These are phyloP conservation scores for Tylopilus sp. DNA, from an alignment of 768 basidiomycete genomes.

Conservation along the genomic window DNA sequence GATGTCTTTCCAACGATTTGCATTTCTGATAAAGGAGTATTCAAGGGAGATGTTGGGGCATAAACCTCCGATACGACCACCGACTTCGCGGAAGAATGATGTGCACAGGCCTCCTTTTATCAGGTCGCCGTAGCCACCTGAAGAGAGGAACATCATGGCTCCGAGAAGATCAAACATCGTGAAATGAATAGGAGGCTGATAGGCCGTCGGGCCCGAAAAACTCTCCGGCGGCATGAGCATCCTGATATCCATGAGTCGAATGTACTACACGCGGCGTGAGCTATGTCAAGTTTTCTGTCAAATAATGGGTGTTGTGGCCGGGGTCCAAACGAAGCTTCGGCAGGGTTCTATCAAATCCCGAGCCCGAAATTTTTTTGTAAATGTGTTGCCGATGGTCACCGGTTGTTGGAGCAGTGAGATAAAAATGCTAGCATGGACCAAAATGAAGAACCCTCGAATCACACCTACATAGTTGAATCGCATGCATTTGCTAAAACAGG, in stretches of 20 bases:
- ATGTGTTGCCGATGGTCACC: no score
- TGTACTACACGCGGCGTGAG: background rate
- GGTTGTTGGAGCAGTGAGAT: no score
- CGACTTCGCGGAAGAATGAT: background rate
- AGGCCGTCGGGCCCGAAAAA: background rate
- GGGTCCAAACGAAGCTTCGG: background rate
- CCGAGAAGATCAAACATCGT: background rate
- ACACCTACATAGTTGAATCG: no score
- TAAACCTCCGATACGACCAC: background rate
- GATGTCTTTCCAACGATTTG: no score
- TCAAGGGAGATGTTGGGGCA: no score
- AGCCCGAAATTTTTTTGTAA: no score
- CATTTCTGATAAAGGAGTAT: no score
- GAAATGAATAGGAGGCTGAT: background rate
- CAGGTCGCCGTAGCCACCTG: background rate
- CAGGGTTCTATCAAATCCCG: background rate
- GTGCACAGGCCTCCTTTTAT: background rate
- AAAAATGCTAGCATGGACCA: no score
- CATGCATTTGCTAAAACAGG: no score
- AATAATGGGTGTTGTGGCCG: background rate
- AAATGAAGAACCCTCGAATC: no score
- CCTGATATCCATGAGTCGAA: no score
- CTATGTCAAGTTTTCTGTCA: background rate
- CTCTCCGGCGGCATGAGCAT: background rate
- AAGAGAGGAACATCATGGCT: background rate